These are phyloP conservation scores for Aspergillus tubingensis DNA, from an alignment of 2,329 filamentous ascomycete species.

Conservation along the genomic window DNA sequence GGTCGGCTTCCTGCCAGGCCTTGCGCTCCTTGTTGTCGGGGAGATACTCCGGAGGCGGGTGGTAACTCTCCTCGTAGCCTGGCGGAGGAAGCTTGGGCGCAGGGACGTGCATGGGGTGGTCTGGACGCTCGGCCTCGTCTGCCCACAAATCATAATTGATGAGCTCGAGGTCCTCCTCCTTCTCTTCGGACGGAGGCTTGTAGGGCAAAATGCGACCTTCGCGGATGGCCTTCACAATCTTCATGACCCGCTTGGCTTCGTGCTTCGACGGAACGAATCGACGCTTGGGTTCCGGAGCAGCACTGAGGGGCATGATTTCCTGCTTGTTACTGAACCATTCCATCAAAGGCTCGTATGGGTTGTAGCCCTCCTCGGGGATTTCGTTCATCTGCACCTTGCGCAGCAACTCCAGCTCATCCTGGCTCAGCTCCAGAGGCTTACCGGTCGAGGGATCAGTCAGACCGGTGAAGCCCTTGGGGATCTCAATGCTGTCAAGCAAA, in stretches of 20 bases:
- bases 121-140: constrained; percentile 78
- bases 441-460: constrained; percentile 92
- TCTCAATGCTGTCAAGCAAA: constrained; percentile 90
- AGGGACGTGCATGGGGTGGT: constrained; percentile 91
- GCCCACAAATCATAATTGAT: constrained; percentile 91
- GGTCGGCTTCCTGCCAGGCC: constrained; percentile 80
- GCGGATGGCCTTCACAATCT: constrained; percentile 91
- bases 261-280: constrained; percentile 96
- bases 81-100: constrained; percentile 92
- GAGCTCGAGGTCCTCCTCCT: constrained; percentile 71
- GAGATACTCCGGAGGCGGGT: constrained; percentile 91
- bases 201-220: constrained; percentile 94
- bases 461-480: constrained; percentile 96
- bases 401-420: constrained; percentile 85
- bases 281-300: constrained; percentile 92
- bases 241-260: constrained; percentile 94
- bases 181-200: constrained; percentile 71
- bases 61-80: constrained; percentile 94
- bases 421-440: constrained; percentile 82
- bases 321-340: constrained; percentile 90
- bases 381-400: constrained; percentile 88
- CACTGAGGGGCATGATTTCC: constrained; percentile 92
- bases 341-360: constrained; percentile 90
- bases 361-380: constrained; percentile 81
- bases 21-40: constrained; percentile 82